Conservation (phyloP, 2,329 filamentous ascomycete genomes). For the Fusarium cicatricum region DNA sequence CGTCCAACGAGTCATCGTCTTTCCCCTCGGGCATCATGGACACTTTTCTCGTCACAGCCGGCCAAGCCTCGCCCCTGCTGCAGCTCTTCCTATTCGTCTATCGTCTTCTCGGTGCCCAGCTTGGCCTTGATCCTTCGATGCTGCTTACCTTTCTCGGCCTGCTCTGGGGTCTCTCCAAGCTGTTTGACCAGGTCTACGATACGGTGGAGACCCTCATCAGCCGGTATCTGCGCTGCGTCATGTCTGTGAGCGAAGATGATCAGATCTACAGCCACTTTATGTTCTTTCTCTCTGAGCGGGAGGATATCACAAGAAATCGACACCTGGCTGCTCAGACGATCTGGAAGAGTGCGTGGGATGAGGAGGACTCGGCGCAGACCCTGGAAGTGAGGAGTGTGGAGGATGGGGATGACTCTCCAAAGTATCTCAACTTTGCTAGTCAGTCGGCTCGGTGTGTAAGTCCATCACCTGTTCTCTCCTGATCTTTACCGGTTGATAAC, state of each 20-base stretch:
- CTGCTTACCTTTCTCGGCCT: constrained; percentile 56
- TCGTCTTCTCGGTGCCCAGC: constrained; percentile 52
- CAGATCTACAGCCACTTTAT: constrained; percentile 67
- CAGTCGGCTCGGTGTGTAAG: constrained; percentile 61
- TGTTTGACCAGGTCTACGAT: constrained; percentile 47
- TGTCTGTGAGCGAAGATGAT: constrained; percentile 64
- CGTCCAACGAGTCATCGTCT: constrained; percentile 28
- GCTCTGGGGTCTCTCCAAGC: constrained; percentile 55
- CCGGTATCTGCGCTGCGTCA: constrained; percentile 59
- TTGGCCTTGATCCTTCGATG: constrained; percentile 59
- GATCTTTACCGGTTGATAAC: neutral
- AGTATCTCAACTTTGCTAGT: constrained; percentile 67
- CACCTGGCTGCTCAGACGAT: constrained; percentile 64
- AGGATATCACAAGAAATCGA: constrained; percentile 59
- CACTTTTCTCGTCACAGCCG: constrained; percentile 55
- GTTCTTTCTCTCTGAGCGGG: constrained; percentile 64
- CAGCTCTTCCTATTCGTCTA: constrained; percentile 56
- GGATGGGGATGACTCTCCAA: constrained; percentile 47
- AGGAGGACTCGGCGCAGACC: constrained; percentile 53
- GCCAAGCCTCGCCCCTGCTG: constrained; percentile 53
- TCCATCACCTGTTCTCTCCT: neutral
- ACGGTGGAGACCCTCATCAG: constrained; percentile 49
- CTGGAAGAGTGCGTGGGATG: constrained; percentile 64
- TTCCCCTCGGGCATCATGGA: constrained; percentile 51
- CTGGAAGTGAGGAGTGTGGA: constrained; percentile 49